These are phyloP conservation scores for Aureobasidium sp. DNA, from an alignment of 2,329 filamentous ascomycete genomes.

Conservation along the genomic window DNA sequence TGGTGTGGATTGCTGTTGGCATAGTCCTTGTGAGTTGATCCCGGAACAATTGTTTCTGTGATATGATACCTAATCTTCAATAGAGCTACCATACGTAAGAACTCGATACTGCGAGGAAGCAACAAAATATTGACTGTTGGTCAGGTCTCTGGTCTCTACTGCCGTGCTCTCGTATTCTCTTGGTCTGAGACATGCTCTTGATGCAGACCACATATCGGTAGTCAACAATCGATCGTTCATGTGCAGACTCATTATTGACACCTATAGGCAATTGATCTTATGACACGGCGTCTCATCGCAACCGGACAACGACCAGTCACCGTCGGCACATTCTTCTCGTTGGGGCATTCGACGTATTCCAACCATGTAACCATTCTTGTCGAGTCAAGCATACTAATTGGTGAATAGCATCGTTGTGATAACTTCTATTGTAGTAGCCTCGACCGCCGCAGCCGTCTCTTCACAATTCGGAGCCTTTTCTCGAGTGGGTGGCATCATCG, in stretches of 20 bases:
- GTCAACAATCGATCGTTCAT: not conserved
- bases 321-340: constrained; percentile 88
- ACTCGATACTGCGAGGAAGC: not conserved
- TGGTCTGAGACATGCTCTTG: constrained; percentile 87
- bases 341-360: constrained; percentile 74
- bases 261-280: constrained; percentile 73
- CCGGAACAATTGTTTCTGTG: not conserved
- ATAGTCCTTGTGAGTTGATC: constrained; percentile 46
- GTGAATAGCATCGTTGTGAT: constrained; percentile 65
- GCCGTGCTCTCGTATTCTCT: constrained; percentile 82
- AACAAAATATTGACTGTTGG: constrained; percentile 13
- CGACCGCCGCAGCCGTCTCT: constrained; percentile 76
- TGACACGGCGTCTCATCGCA: constrained; percentile 83
- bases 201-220: constrained; percentile 82
- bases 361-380: not conserved
- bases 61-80: not conserved
- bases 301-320: constrained; percentile 80
- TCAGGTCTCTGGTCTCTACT: constrained; percentile 61
- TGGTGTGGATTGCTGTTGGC: constrained; percentile 53
- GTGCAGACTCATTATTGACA: not conserved
- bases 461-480: constrained; percentile 74
- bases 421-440: constrained; percentile 86
- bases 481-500: constrained; percentile 78
- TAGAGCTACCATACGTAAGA: constrained; percentile 15
- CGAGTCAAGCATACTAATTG: not conserved